A percentile compares a stretch with the other conserved stretches of the same genome.
Conservation (phyloP, 1,284 basidiomycete species). For the Trametes hirsuta region DNA sequence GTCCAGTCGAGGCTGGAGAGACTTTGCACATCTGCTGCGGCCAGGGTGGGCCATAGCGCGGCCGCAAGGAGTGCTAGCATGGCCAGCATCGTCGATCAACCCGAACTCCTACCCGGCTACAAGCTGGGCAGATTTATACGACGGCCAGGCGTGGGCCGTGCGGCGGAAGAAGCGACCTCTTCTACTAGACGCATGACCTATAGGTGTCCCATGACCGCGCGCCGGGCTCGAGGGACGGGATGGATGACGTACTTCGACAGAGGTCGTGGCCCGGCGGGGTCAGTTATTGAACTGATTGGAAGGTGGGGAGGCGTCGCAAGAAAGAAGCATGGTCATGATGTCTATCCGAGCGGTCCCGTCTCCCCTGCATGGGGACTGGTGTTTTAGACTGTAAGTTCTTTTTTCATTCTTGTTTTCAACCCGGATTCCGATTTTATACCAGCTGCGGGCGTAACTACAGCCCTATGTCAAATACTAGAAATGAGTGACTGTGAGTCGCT, state of each 20-base stretch:
- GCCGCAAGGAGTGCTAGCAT: not conserved
- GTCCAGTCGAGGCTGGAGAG: conserved; percentile 54
- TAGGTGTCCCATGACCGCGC: not conserved
- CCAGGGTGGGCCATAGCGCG: conserved; percentile 26
- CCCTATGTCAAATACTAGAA: too few relatives aligned
- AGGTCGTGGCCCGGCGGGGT: not conserved
- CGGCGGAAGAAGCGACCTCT: not conserved
- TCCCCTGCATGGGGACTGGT: not conserved
- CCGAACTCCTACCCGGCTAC: too few relatives aligned
- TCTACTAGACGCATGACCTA: conserved; percentile 1
- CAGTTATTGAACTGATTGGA: conserved; percentile 1
- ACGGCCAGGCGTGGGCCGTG: not conserved
- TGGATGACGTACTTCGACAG: not conserved
- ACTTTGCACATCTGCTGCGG: conserved; percentile 42
- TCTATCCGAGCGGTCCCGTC: not conserved
- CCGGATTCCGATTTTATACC: too few relatives aligned
- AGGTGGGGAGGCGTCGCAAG: not conserved
- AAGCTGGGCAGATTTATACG: not conserved
- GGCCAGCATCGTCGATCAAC: not conserved
- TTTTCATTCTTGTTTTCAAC: too few relatives aligned
- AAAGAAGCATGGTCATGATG: not conserved
- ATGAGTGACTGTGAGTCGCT: too few relatives aligned
- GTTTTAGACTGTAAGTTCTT: too few relatives aligned
- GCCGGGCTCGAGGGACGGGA: not conserved
- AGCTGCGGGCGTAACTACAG: too few relatives aligned